Conservation (phyloP, 208 protist species). For the Sergeia podlipaevii region DNA sequence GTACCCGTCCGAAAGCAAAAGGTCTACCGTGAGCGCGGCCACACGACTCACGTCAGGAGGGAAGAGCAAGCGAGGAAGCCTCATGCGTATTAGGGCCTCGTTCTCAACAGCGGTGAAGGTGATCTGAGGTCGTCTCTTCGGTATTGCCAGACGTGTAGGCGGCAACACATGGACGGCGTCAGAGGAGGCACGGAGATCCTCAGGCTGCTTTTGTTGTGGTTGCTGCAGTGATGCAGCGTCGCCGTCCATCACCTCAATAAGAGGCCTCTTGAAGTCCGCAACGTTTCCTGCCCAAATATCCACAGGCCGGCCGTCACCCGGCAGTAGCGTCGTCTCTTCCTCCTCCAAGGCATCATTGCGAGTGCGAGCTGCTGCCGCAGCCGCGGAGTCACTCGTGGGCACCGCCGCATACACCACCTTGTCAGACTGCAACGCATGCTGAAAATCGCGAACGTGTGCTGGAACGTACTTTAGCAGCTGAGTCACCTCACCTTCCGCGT, state of each 20-base stretch:
- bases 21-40: slow-evolving; percentile 71
- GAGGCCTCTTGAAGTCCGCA: slow-evolving; percentile 56
- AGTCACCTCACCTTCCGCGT: slow-evolving; percentile 66
- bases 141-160: slow-evolving; percentile 41
- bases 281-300: slow-evolving; percentile 80
- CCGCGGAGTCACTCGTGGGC: slow-evolving; percentile 8
- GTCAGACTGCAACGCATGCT: slow-evolving; percentile 30
- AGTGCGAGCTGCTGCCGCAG: neutral
- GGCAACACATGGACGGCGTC: slow-evolving; percentile 1
- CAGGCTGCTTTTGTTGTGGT: neutral
- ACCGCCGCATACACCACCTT: neutral
- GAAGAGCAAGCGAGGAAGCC: slow-evolving; percentile 53
- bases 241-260: slow-evolving; percentile 47
- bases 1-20: slow-evolving; percentile 85
- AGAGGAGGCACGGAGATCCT: neutral
- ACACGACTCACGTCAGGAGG: slow-evolving; percentile 31
- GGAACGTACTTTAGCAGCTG: slow-evolving; percentile 63
- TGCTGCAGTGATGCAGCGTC: neutral
- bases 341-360: slow-evolving; percentile 42
- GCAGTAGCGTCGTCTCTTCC: slow-evolving; percentile 35
- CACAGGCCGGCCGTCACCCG: slow-evolving; percentile 17
- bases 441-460: slow-evolving; percentile 47
- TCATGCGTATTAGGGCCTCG: slow-evolving; percentile 32
- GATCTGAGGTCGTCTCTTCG: slow-evolving; percentile 29
- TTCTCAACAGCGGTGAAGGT: slow-evolving; percentile 58